A percentile compares a stretch with the other conserved stretches of the same genome.
phyloP scores from a whole-genome alignment of 2,329 filamentous ascomycete genomes.

The Nemania serpens region DNA sequence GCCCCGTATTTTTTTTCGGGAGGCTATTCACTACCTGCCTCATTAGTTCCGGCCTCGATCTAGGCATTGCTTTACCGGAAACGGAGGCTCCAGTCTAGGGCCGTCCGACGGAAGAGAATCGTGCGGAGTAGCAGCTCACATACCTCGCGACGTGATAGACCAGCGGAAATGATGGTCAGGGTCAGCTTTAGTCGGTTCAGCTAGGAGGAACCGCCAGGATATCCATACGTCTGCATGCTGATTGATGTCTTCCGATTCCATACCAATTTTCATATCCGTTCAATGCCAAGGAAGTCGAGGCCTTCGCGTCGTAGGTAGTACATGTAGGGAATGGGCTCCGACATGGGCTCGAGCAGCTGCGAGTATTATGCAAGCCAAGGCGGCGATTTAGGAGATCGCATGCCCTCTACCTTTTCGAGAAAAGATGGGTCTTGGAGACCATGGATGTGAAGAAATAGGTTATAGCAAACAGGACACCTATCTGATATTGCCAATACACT shows the following conservation, averaged over 20 bases:
- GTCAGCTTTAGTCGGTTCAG: not conserved
- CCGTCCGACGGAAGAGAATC: not conserved
- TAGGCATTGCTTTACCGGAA: constrained; percentile 1
- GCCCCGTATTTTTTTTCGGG: constrained; percentile 16
- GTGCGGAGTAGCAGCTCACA: not conserved
- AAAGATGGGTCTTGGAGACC: not conserved
- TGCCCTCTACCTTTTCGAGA: not conserved
- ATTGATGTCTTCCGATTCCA: not conserved
- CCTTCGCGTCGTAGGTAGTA: not conserved
- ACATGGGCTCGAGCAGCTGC: not conserved
- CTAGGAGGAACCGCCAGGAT: not conserved
- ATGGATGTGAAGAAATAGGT: too few relatives aligned
- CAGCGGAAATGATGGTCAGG: not conserved
- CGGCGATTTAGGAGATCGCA: not conserved
- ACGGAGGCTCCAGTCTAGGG: constrained; percentile 2
- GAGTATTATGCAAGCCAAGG: constrained; percentile 15
- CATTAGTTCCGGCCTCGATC: constrained; percentile 17
- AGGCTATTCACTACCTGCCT: not conserved
- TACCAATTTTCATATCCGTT: not conserved
- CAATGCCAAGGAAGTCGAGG: constrained; percentile 12
- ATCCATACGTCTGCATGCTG: not conserved
- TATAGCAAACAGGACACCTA: too few relatives aligned
- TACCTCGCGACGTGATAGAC: too few relatives aligned
- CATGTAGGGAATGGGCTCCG: not conserved
- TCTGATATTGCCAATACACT: not conserved